phyloP scores from a whole-genome alignment of 148 eudicot genomes.

The Rhododendron williamsianum region DNA sequence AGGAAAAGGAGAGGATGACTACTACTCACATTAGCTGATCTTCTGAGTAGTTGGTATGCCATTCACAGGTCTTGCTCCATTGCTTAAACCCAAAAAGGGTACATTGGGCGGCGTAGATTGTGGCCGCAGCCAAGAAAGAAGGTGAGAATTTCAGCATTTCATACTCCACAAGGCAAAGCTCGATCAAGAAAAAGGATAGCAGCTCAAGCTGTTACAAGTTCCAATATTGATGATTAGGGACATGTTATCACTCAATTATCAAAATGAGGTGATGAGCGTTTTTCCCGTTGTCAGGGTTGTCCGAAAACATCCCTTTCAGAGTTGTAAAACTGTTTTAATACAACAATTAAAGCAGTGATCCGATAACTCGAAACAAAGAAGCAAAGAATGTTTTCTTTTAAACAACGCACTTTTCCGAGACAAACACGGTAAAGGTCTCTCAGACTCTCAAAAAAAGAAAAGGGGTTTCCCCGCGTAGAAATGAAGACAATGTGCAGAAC shows the following conservation, averaged over 20 bases:
- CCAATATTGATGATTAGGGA: not conserved
- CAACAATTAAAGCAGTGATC: too few relatives aligned
- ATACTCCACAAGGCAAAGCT: conserved; percentile 74
- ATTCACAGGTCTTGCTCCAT: conserved; percentile 76
- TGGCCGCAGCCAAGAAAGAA: conserved; percentile 73
- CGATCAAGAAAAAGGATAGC: conserved; percentile 53
- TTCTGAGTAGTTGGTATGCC: conserved; percentile 55
- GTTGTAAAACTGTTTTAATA: too few relatives aligned
- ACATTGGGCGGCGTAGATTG: conserved; percentile 72
- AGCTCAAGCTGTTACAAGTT: conserved; percentile 47
- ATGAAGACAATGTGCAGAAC: not conserved
- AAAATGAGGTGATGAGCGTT: too few relatives aligned
- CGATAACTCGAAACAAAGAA: too few relatives aligned
- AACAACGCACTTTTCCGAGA: too few relatives aligned
- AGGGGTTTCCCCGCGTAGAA: too few relatives aligned
- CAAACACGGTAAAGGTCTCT: too few relatives aligned
- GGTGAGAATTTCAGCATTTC: conserved; percentile 80
- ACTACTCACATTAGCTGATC: conserved; percentile 70
- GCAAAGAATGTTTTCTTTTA: too few relatives aligned
- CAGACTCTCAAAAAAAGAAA: too few relatives aligned
- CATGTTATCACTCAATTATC: too few relatives aligned
- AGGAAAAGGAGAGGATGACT: not conserved
- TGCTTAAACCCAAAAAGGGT: conserved; percentile 53
- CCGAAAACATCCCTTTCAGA: too few relatives aligned
- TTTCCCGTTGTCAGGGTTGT: too few relatives aligned